These are phyloP conservation scores for Xerocomus brunneocitrinus DNA, from an alignment of 768 basidiomycete genomes.

Conservation along the genomic window DNA sequence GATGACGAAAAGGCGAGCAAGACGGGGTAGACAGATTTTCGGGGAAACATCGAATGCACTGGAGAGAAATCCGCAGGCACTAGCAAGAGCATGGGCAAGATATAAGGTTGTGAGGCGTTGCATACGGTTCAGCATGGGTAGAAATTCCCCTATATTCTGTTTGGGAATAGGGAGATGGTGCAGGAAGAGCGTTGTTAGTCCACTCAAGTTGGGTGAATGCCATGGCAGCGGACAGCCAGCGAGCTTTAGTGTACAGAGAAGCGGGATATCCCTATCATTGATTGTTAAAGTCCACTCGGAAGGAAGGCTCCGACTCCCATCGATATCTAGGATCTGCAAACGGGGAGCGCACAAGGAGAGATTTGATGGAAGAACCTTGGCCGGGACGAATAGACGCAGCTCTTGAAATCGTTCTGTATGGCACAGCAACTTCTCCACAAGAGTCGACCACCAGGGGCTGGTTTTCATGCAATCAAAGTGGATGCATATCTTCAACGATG, in stretches of 20 bases:
- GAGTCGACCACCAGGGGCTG: neutral
- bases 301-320: too few relatives aligned
- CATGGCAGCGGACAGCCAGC: neutral
- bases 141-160: constrained; percentile 27
- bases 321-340: neutral
- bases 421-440: neutral
- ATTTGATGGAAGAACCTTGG: neutral
- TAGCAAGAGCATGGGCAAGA: constrained; percentile 29
- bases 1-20: neutral
- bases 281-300: neutral
- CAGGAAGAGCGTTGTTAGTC: constrained; percentile 35
- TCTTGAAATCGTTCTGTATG: neutral
- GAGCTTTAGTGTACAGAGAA: neutral
- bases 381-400: neutral
- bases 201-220: neutral
- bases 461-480: neutral
- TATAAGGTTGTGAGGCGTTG: constrained; percentile 30
- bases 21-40: neutral
- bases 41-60: neutral
- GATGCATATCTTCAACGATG: constrained; percentile 10
- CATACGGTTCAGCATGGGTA: constrained; percentile 32
- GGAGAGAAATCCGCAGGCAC: neutral
- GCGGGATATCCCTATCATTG: neutral
- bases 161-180: constrained; percentile 12
- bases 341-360: neutral